Evolutionary conservation across 1,284 basidiomycete genomes (phyloP).

Genomic region (Cryptococcus neoformans): DNA sequence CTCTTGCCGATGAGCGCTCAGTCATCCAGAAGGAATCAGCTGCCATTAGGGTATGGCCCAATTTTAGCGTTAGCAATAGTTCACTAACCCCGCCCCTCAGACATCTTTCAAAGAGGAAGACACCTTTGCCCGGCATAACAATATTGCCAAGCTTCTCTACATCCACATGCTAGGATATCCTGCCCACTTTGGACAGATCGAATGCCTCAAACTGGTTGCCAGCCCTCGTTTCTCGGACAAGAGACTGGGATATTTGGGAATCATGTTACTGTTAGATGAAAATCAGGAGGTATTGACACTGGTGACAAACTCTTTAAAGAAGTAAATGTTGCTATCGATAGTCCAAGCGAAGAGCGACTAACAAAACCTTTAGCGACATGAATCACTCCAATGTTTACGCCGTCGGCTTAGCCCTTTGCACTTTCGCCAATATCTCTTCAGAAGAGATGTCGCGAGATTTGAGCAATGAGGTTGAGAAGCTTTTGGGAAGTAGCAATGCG

Average conservation of each 20-base stretch:
- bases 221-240: constrained; percentile 97
- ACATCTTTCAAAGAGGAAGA: constrained; percentile 98
- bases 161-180: constrained; percentile 99
- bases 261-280: constrained; percentile 97
- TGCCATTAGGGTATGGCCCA: constrained; percentile 65
- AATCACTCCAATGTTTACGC: constrained; percentile 99
- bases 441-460: constrained; percentile 98
- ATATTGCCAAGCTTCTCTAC: constrained; percentile 97
- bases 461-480: constrained; percentile 95
- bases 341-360: not conserved
- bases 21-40: constrained; percentile 99
- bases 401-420: constrained; percentile 94
- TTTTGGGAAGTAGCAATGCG: constrained; percentile 94
- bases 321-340: constrained; percentile 60
- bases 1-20: constrained; percentile 94
- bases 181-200: constrained; percentile 99
- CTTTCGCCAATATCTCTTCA: constrained; percentile 98
- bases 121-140: constrained; percentile 88
- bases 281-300: constrained; percentile 97
- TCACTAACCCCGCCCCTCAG: constrained; percentile 10
- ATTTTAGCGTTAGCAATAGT: constrained; percentile 1
- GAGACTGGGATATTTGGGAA: constrained; percentile 92
- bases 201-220: constrained; percentile 99
- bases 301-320: constrained; percentile 98
- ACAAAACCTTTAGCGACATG: too few species aligned